Percentiles rank a stretch among this genome's conserved stretches.
phyloP scores from a whole-genome alignment of 805 yeast species.

The Barnettozyma pratensis region DNA sequence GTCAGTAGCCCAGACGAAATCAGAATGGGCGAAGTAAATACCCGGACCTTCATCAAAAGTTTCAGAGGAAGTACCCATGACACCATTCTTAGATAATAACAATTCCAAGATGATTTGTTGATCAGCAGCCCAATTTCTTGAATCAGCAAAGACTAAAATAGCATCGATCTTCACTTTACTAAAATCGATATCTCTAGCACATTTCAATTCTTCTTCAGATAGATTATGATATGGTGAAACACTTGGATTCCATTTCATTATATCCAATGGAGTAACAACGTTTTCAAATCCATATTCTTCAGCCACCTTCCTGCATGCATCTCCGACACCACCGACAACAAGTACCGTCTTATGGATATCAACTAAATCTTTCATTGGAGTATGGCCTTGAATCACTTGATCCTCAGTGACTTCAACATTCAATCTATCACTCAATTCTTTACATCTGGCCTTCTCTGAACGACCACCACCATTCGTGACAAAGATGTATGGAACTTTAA shows the following conservation, averaged over 20 bases:
- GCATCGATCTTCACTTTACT: conserved; percentile 67
- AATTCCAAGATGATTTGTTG: conserved; percentile 85
- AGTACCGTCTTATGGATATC: conserved; percentile 64
- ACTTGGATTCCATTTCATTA: conserved; percentile 81
- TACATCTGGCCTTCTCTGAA: conserved; percentile 69
- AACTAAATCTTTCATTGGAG: conserved; percentile 85
- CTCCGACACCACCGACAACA: conserved; percentile 88
- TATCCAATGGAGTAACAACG: conserved; percentile 77
- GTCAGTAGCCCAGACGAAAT: conserved; percentile 90
- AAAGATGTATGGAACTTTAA: conserved; percentile 76
- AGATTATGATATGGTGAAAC: conserved; percentile 80
- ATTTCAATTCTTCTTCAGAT: conserved; percentile 62
- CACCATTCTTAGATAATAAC: conserved; percentile 69
- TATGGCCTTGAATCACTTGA: conserved; percentile 89
- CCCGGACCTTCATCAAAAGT: conserved; percentile 75
- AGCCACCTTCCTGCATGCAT: conserved; percentile 79
- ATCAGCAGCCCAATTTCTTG: conserved; percentile 91
- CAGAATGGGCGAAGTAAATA: conserved; percentile 85
- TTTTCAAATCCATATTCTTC: conserved; percentile 77
- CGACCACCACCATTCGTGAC: conserved; percentile 94
- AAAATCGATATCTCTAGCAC: conserved; percentile 56
- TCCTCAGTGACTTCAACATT: conserved; percentile 58
- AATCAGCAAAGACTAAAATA: conserved; percentile 84
- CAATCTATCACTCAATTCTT: conserved; percentile 60
- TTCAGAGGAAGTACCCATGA: conserved; percentile 75